Base-by-base conservation (phyloP, 352 stramenopile genomes). In the Phytophthora palmivora region DNA sequence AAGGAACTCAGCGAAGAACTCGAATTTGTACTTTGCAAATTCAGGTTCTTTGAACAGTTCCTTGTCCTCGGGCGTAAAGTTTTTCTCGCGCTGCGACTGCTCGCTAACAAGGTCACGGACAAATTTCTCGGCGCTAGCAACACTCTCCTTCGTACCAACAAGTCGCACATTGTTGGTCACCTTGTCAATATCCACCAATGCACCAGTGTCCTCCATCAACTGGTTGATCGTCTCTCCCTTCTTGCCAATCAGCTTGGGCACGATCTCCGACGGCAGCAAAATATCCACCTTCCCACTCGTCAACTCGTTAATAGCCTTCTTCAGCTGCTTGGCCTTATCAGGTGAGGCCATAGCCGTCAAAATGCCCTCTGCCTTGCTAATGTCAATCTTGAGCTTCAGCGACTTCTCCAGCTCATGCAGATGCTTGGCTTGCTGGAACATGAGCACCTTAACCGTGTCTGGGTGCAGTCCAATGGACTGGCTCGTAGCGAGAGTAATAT, bases 151-250 rank as follows among this genome's bases (percentile, higher is more conserved):
- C 0, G 79, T 76, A 36, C 85, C 85, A 15, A 83, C 81, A 21
- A 92, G 70, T 10, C 71, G 69, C 49, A 94, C 79, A 47, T 75
- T 71, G 70, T 92, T 92, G 12, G 78, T 76, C 28, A 92, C 72
- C 65, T 87, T 88, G 68, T 94, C 85, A 58, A 94, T 94, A 62
- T 92, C 81, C 21, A 94, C 68, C 8, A 91, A 65, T 14, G 72
- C 78, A 14, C 78, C 85, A 4, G 85, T 88, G 60, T 94, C 79
- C 51, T 91, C 80, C 85, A 94, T 94, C 41, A 92, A 61, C 61
- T 92, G 81, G 55, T 89, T 91, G 58, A 94, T 92, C 2, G 82
- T 88, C 70, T 94, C 85, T 36, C 85, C 85, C 49, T 94, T 94
- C 71, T 90, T 91, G 33, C 85, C 85, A 67, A 94, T 94, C 8